These are phyloP conservation scores for Candida qinlingensis DNA, from an alignment of 805 yeast genomes.

Conservation along the genomic window DNA sequence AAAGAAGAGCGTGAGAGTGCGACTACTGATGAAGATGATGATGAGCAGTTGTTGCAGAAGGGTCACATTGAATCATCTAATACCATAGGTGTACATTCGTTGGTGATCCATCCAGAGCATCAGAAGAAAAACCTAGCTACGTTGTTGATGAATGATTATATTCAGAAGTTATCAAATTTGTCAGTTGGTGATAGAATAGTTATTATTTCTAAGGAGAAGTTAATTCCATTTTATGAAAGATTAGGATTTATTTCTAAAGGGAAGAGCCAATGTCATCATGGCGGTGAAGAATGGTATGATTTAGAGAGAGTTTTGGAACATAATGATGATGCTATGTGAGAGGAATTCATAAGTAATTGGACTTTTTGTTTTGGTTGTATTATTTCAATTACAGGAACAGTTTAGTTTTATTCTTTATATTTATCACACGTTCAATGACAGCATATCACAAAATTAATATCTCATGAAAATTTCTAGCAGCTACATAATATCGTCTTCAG, in stretches of 20 bases:
- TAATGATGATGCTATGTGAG: constrained; percentile 32
- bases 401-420: too few species aligned
- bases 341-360: too few species aligned
- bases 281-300: constrained; percentile 58
- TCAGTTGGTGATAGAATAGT: constrained; percentile 76
- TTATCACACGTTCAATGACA: too few species aligned
- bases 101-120: constrained; percentile 72
- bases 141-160: constrained; percentile 77
- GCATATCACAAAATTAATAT: too few species aligned
- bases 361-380: too few species aligned
- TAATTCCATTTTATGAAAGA: constrained; percentile 73
- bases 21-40: constrained; percentile 14
- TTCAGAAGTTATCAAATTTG: constrained; percentile 85
- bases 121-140: constrained; percentile 82
- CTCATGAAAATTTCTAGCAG: too few species aligned
- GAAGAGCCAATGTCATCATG: constrained; percentile 52
- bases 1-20: constrained; percentile 14
- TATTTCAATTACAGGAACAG: too few species aligned
- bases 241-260: constrained; percentile 77
- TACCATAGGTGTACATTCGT: constrained; percentile 74
- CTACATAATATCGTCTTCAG: too few species aligned
- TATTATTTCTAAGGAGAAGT: constrained; percentile 62
- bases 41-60: constrained; percentile 4
- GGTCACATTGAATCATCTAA: constrained; percentile 78
- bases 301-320: constrained; percentile 37